Base-by-base conservation (phyloP, 2,329 filamentous ascomycete genomes). In the Cercospora sp. region DNA sequence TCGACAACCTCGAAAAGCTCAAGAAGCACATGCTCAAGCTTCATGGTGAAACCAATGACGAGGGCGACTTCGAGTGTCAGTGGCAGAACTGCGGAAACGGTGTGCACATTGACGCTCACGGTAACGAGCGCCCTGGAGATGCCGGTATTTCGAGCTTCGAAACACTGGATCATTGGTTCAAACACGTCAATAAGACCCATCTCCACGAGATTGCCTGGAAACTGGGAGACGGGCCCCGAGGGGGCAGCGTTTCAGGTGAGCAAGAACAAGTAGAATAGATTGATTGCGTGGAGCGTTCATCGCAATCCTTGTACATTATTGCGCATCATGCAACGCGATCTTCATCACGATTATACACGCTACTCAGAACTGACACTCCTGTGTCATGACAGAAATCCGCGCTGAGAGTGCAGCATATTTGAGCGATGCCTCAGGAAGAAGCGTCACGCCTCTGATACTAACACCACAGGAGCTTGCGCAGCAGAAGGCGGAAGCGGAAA, bases 1-100 rank as follows among this genome's bases (percentile, higher is more conserved):
- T 90, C 5, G 88, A 90, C 76, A 90, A 89, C 71, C 76, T 90
- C 13, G 83, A 85, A 8, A 86, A 85, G 0, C 78, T 90, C 5
- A 84, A 84, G 69, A 86, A 85, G 66, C 89, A 91, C 75, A 77
- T 89, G 5, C 75, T 81, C 62, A 89, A 87, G 72, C 76, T 85
- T 3, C 88, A 90, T 72, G 78, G 80, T 23, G 78, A 77, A 53
- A 71, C 75, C 26, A 78, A 76, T 12, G 60, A 65, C 3, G 73
- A 76, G 12, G 78, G 80, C 26, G 76, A 77, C 20, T 78, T 80
- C 51, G 77, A 81, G 40, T 86, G 84, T 71, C 75, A 78, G 13
- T 86, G 84, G 84, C 74, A 73, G 12, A 74, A 74, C 5, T 86
- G 84, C 71, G 73, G 76, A 7, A 58, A 42, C 9, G 69, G 63